phyloP scores from a whole-genome alignment of 2,329 filamentous ascomycete genomes.

The Aspergillus tubingensis region DNA sequence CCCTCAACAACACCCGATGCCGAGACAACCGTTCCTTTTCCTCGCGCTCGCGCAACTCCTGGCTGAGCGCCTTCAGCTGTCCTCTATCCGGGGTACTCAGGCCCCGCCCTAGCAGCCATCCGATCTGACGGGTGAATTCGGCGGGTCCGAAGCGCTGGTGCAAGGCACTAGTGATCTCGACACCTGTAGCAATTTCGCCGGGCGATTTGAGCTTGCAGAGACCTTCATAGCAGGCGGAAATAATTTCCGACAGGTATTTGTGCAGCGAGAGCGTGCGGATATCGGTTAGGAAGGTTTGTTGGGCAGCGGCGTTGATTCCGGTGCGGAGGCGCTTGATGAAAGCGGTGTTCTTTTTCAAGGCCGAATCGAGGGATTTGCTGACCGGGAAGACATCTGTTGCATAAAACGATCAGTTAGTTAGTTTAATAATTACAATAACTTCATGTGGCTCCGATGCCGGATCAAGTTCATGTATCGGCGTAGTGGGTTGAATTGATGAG shows the following conservation, averaged over 20 bases:
- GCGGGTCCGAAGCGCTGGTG: constrained; percentile 90
- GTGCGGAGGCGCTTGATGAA: constrained; percentile 97
- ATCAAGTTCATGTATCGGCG: constrained; percentile 14
- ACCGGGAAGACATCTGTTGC: constrained; percentile 73
- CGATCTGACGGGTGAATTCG: constrained; percentile 89
- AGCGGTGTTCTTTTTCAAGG: constrained; percentile 95
- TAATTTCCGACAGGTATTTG: constrained; percentile 96
- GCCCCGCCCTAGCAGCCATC: constrained; percentile 88
- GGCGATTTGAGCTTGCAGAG: constrained; percentile 88
- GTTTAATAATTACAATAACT: too few species aligned
- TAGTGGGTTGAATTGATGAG: background rate
- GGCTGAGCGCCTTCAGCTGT: constrained; percentile 72
- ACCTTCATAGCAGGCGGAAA: constrained; percentile 92
- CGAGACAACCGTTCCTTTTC: constrained; percentile 89
- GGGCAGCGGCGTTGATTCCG: constrained; percentile 76
- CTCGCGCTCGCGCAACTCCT: constrained; percentile 87
- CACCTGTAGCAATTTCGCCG: constrained; percentile 86
- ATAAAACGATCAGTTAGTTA: constrained; percentile 20
- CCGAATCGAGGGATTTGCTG: constrained; percentile 82
- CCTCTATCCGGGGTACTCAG: constrained; percentile 88
- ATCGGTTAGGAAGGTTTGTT: constrained; percentile 83
- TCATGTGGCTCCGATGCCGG: background rate
- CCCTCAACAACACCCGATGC: constrained; percentile 80
- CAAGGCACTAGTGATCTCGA: constrained; percentile 91
- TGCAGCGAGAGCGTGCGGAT: constrained; percentile 87